Percentiles rank a stretch among this genome's conserved stretches.
phyloP scores from a whole-genome alignment of 805 yeast genomes.

The Candida golubevii region DNA sequence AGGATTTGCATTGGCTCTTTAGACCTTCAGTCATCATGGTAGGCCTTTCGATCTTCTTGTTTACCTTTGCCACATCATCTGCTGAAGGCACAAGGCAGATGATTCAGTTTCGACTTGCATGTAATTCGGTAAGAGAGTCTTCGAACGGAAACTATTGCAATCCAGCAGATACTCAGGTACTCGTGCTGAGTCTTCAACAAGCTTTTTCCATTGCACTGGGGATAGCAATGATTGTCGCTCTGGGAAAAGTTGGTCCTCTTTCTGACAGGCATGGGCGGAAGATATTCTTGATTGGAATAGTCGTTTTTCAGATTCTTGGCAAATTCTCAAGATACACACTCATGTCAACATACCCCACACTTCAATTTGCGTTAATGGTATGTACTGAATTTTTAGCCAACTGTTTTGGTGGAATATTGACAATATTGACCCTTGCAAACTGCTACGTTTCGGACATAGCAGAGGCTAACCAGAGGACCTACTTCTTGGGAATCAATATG shows the following conservation, averaged over 20 bases:
- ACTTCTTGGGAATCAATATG: constrained; percentile 53
- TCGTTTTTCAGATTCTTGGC: constrained; percentile 21
- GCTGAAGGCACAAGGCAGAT: constrained; percentile 40
- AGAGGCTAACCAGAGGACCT: constrained; percentile 54
- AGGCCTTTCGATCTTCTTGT: constrained; percentile 38
- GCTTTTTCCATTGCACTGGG: constrained; percentile 39
- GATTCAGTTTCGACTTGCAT: constrained; percentile 28
- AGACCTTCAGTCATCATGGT: constrained; percentile 56
- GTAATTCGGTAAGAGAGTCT: constrained; percentile 19
- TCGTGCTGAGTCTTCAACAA: constrained; percentile 49
- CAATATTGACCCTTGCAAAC: constrained; percentile 54
- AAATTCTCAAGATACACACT: constrained; percentile 21
- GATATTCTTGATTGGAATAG: constrained; percentile 21
- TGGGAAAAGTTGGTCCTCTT: constrained; percentile 46
- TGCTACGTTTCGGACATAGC: constrained; percentile 75
- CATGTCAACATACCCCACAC: constrained; percentile 23
- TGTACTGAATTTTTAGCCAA: constrained; percentile 43
- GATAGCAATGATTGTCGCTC: constrained; percentile 44
- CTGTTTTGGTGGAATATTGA: constrained; percentile 59
- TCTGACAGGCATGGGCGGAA: constrained; percentile 38
- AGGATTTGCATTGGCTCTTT: constrained; percentile 46
- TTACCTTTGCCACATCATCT: constrained; percentile 38
- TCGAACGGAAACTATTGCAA: constrained; percentile 21
- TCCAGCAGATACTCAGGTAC: constrained; percentile 31
- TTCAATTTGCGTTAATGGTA: constrained; percentile 37